A percentile compares a stretch with the other conserved stretches of the same genome.
phyloP scores from a whole-genome alignment of 495 filamentous ascomycete species.

The Xylaria venustula region DNA sequence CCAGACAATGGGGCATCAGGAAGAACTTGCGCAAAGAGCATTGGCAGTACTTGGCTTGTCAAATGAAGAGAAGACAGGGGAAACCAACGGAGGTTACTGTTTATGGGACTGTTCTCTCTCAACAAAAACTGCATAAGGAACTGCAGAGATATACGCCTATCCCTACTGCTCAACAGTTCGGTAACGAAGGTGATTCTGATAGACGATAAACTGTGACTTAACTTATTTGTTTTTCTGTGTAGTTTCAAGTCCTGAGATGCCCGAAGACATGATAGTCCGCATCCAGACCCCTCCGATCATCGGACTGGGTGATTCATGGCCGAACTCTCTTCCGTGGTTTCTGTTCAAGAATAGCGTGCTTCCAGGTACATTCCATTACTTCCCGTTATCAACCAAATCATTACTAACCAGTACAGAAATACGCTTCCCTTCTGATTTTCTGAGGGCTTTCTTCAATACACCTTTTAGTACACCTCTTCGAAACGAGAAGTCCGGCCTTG shows the following conservation, averaged over 20 bases:
- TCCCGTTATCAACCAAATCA: no score
- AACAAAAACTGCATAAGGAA: background rate
- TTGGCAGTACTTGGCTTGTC: background rate
- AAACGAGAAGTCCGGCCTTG: no score
- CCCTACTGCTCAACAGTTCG: background rate
- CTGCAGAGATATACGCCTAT: background rate
- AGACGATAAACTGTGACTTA: no score
- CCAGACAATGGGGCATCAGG: conserved; percentile 2
- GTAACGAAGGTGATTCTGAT: background rate
- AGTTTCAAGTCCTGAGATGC: background rate
- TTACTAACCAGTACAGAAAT: background rate
- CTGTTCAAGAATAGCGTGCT: background rate
- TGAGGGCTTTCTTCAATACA: background rate
- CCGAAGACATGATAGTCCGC: background rate
- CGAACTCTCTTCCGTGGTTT: background rate
- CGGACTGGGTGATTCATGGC: background rate
- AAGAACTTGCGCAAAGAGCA: background rate
- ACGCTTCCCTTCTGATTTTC: background rate
- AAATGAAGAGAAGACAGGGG: background rate
- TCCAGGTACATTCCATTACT: background rate
- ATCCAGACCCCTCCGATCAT: background rate
- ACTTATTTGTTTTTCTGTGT: background rate
- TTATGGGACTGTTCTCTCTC: background rate
- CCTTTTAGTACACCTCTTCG: no score
- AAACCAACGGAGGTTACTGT: background rate